Base-by-base conservation (phyloP, 140 eudicot species). In the Senecio squalidus region DNA sequence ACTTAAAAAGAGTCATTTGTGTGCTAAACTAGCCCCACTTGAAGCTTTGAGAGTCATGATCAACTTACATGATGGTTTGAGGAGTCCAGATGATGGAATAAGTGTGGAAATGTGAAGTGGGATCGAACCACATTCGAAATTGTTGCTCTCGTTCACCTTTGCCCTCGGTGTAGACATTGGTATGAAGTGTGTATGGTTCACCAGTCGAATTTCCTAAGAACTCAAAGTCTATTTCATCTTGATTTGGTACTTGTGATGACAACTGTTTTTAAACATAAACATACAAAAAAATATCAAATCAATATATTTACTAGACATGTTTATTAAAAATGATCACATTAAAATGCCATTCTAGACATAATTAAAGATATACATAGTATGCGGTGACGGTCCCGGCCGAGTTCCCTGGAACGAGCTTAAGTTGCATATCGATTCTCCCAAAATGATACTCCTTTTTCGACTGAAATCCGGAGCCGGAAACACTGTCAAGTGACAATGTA, bases 381-480 rank as follows among this genome's bases (percentile, higher is more conserved):
- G 74, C 68, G 9, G 74, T 74, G 29, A 74, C 79, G 0, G 70
- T 67, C 20, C 79, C 74, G 1, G 79, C 74, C 0, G 78, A 73
- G 65, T 77, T 81, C 16, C 83, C 83, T 8, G 67, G 71, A 1
- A 81, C 80, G 10, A 81, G 71, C 55, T 81, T 77, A 29, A 81
- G 64, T 18, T 76, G 83, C 81, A 81, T 81, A 24, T 57, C 78
- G 23, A 81, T 60, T 48, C 55, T 73, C 47, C 84, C 83, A 27
- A 77, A 82, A 34, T 70, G 43, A 24, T 74, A 82, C 43, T 82
- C 72, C 0, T 68, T 78, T 43, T 49, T 74, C 22, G 84, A 82
- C 59, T 78, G 72, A 27, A 82, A 74, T 0, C 89, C 82, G 9
- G 89, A 78, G 13, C 89, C 84, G 18, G 82, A 78, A 1, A 50